Conservation (phyloP, 148 eudicot genomes). For the Rhododendron henanense region DNA sequence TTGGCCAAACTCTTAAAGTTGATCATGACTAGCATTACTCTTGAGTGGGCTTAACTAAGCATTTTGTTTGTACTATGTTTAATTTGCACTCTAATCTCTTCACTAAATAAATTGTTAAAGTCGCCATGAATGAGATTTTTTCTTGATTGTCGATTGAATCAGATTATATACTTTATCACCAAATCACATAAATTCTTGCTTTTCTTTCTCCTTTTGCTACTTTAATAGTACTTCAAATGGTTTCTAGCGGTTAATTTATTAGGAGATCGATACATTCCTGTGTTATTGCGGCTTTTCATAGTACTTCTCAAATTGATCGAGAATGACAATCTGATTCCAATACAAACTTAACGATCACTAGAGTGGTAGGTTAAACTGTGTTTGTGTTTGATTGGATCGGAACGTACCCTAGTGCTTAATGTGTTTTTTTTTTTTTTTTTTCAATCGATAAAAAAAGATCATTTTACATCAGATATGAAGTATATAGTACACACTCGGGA, state of each 20-base stretch:
- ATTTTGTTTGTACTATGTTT: neutral
- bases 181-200: neutral
- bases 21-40: no score
- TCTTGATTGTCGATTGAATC: neutral
- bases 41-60: neutral
- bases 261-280: neutral
- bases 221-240: neutral
- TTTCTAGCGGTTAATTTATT: neutral
- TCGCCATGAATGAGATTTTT: neutral
- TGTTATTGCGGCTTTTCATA: neutral
- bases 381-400: neutral
- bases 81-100: neutral
- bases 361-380: neutral
- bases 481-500: no score
- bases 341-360: neutral
- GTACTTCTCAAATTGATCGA: neutral
- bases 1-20: neutral
- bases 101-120: neutral
- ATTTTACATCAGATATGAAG: no score
- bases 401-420: neutral
- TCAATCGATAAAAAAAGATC: no score
- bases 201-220: neutral
- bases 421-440: no score
- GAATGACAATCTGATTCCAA: neutral
- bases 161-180: neutral